Evolutionary conservation across 257 asterid genomes (phyloP).

Genomic region (Solanum medicagineum): DNA sequence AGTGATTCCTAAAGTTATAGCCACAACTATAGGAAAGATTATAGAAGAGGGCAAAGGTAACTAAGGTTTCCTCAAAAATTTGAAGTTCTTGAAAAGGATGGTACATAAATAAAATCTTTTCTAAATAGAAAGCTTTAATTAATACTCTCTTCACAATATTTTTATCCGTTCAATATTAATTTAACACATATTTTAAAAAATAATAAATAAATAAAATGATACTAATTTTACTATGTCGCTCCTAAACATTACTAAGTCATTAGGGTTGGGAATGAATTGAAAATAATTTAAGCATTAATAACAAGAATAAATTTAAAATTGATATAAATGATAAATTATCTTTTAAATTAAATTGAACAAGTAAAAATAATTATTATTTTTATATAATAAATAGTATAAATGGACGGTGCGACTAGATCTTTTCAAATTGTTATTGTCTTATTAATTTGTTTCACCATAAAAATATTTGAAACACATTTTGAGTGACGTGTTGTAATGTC

Average conservation of each 20-base stretch:
- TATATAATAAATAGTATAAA: no score
- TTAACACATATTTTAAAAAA: no score
- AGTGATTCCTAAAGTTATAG: not conserved
- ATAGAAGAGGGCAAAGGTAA: slow-evolving; percentile 1
- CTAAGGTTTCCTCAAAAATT: not conserved
- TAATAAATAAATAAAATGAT: no score
- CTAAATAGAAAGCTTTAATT: not conserved
- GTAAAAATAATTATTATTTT: no score
- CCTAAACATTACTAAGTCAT: not conserved
- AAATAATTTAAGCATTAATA: no score
- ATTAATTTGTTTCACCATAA: not conserved
- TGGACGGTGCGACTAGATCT: not conserved
- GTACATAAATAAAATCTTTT: not conserved
- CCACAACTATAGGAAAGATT: not conserved
- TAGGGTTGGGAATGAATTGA: not conserved
- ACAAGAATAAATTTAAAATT: not conserved
- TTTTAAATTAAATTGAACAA: no score
- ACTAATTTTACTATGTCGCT: not conserved
- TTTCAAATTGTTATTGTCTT: not conserved
- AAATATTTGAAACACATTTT: not conserved
- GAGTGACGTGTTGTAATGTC: not conserved
- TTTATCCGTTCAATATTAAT: no score
- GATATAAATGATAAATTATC: no score
- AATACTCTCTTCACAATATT: not conserved
- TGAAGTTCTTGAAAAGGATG: not conserved